These are phyloP conservation scores for Penicillium pulvis DNA, from an alignment of 495 filamentous ascomycete genomes.

Conservation along the genomic window DNA sequence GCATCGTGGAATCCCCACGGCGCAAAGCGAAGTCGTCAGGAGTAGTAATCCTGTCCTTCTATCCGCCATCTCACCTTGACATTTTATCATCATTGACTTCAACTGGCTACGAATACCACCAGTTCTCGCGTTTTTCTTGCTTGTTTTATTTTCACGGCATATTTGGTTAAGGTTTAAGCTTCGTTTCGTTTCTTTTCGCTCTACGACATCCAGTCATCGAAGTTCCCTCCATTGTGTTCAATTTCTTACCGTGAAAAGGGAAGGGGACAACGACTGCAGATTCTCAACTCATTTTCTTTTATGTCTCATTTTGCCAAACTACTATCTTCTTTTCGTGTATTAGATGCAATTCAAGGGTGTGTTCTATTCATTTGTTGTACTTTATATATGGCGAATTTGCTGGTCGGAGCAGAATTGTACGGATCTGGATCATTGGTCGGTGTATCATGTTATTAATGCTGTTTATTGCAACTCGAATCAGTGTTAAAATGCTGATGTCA, in stretches of 20 bases:
- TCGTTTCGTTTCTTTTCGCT: neutral
- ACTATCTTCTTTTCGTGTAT: conserved; percentile 14
- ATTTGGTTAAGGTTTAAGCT: neutral
- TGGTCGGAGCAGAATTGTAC: conserved; percentile 5
- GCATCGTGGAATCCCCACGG: conserved; percentile 83
- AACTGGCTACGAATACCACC: conserved; percentile 16
- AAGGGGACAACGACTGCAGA: too few species aligned
- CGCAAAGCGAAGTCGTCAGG: conserved; percentile 73
- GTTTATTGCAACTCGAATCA: neutral
- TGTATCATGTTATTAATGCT: neutral
- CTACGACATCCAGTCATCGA: too few species aligned
- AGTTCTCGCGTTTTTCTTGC: neutral
- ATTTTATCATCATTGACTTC: neutral
- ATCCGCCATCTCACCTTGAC: neutral
- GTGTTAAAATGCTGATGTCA: neutral
- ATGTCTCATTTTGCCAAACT: neutral
- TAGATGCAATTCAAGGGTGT: conserved; percentile 24
- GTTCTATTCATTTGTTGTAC: conserved; percentile 6
- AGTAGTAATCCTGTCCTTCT: conserved; percentile 39
- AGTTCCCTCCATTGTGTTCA: neutral
- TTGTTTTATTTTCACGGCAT: neutral
- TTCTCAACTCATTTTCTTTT: conserved; percentile 1
- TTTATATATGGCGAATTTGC: conserved; percentile 3
- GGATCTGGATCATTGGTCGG: neutral
- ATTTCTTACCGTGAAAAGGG: neutral